A percentile compares a stretch with the other conserved stretches of the same genome.
Conservation (phyloP, 352 stramenopile genomes). For the Pythium scleroteichum region DNA sequence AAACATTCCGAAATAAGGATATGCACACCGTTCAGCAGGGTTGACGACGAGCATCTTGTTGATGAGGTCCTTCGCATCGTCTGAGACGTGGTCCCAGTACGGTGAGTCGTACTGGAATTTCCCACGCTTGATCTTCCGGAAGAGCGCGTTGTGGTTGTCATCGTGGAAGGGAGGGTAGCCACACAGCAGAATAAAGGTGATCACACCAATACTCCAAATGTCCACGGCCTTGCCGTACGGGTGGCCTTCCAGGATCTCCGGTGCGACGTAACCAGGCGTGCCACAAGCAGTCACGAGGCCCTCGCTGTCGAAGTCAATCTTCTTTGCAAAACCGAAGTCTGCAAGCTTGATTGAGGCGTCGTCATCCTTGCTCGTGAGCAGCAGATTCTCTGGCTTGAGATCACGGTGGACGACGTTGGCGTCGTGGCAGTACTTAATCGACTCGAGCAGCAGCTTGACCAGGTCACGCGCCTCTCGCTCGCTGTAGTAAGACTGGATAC, state of each 20-base stretch:
- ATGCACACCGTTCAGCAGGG: conserved; percentile 78
- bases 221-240: conserved; percentile 83
- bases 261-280: conserved; percentile 81
- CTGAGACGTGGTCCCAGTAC: conserved; percentile 93
- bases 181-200: conserved; percentile 86
- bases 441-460: conserved; percentile 83
- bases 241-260: conserved; percentile 79
- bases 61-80: conserved; percentile 95
- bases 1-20: no score
- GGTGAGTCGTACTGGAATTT: conserved; percentile 95
- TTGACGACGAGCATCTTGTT: conserved; percentile 92
- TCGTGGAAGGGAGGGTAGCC: conserved; percentile 90
- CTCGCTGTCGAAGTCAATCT: conserved; percentile 72
- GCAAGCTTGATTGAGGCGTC: conserved; percentile 86
- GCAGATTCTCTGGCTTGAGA: conserved; percentile 83
- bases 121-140: conserved; percentile 94
- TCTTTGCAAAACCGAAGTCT: conserved; percentile 88
- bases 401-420: conserved; percentile 83
- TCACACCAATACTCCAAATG: conserved; percentile 91
- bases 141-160: conserved; percentile 93
- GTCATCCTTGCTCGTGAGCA: conserved; percentile 79
- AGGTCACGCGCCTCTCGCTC: conserved; percentile 87
- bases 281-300: conserved; percentile 78
- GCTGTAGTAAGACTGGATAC: conserved; percentile 83
- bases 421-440: conserved; percentile 90